These are phyloP conservation scores for Bonia amplexicaulis DNA, from an alignment of 176 grass and related monocot genomes.

Conservation along the genomic window DNA sequence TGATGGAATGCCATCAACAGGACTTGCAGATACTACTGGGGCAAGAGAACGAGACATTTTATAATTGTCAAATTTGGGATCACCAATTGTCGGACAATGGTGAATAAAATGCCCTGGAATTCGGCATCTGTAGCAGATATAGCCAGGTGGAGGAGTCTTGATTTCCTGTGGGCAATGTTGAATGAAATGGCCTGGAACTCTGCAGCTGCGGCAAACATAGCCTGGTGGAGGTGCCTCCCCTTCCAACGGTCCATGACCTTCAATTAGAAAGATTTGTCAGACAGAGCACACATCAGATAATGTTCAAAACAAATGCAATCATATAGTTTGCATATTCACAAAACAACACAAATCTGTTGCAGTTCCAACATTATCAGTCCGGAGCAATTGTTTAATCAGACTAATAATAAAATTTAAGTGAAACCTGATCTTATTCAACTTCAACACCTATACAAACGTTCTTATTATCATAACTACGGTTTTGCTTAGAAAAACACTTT, in stretches of 20 bases:
- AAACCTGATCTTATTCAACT: not conserved
- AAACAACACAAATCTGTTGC: not conserved
- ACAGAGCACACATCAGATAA: not conserved
- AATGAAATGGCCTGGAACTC: constrained; percentile 69
- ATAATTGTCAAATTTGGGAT: constrained; percentile 46
- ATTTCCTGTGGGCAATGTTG: constrained; percentile 43
- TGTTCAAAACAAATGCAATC: not conserved
- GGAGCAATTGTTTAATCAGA: not conserved
- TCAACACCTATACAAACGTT: not conserved
- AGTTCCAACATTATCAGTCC: not conserved
- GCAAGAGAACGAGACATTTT: constrained; percentile 26
- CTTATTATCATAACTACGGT: not conserved
- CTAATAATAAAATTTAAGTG: not conserved
- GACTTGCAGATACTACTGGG: constrained; percentile 26
- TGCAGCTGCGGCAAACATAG: constrained; percentile 57
- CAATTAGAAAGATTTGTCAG: constrained; percentile 21
- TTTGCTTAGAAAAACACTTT: not conserved
- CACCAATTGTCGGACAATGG: constrained; percentile 55
- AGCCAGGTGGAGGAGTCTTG: constrained; percentile 49
- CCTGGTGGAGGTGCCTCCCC: constrained; percentile 41
- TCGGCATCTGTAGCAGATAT: constrained; percentile 59
- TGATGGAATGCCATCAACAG: constrained; percentile 35
- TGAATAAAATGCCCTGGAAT: constrained; percentile 71
- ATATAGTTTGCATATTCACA: not conserved
- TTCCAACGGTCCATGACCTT: constrained; percentile 39